Evolutionary conservation across 495 filamentous ascomycete species (phyloP).

Genomic region (Daldinia bambusicola): DNA sequence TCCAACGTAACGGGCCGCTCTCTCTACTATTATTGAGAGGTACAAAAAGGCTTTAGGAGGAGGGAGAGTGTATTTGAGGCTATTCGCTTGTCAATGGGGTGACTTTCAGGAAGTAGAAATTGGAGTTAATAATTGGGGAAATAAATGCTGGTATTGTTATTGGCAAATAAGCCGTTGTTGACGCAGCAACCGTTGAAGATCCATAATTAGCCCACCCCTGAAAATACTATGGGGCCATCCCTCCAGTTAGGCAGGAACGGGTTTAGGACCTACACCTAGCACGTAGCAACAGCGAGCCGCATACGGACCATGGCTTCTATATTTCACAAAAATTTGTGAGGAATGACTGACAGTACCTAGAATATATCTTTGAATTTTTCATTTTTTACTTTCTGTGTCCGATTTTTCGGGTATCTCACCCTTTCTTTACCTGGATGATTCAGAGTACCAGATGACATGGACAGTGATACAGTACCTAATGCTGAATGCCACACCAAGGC

Average conservation of each 20-base stretch:
- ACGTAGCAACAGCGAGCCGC: no score
- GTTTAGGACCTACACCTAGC: background rate
- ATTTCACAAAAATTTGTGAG: no score
- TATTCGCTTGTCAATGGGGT: background rate
- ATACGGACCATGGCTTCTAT: no score
- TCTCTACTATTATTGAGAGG: background rate
- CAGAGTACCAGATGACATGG: no score
- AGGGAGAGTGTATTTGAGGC: background rate
- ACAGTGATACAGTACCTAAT: no score
- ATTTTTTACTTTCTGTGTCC: no score
- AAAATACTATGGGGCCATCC: background rate
- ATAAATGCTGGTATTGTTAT: slow-evolving; percentile 6
- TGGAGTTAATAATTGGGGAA: background rate
- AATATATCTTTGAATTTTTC: no score
- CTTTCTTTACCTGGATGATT: no score
- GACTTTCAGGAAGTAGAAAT: background rate
- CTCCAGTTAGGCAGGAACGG: background rate
- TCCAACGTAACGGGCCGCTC: background rate
- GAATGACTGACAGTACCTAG: no score
- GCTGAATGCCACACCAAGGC: no score
- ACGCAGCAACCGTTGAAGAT: slow-evolving; percentile 1
- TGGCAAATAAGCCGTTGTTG: background rate
- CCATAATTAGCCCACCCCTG: background rate
- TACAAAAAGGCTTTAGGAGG: background rate
- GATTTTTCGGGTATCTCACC: no score